Base-by-base conservation (phyloP, 2,329 filamentous ascomycete species). In the Thermomyces lanuginosus region DNA sequence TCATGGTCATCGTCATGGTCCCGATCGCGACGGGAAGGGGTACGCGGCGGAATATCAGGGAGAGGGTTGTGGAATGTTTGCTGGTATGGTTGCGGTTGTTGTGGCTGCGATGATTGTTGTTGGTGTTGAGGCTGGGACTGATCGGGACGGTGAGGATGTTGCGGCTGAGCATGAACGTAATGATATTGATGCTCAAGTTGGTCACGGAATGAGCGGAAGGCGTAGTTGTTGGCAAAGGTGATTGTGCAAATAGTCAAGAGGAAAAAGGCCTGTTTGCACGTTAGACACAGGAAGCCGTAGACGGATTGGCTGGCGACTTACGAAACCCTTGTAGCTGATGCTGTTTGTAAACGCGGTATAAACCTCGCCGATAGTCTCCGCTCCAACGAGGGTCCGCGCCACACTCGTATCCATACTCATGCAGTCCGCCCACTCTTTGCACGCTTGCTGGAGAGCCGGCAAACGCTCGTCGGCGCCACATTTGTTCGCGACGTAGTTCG, bases 311-410 rank as follows among this genome's bases (percentile, higher is more conserved):
- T 11, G 10, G 3, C 8, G 15, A 51, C 58, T 35, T 61, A 72
- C 69, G 63, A 79, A 74, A 7, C 72, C 69, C 53, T 93, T 93
- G 53, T 81, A 76, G 36, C 77, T 82, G 51, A 95, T 84, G 4
- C 80, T 74, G 41, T 92, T 82, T 4, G 92, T 75, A 49, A 95
- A 93, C 43, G 77, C 76, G 48, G 95, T 93, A 52, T 95, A 76
- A 21, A 98, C 92, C 45, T 82, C 72, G 1, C 86, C 86, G 46
- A 93, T 78, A 14, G 84, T 89, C 44, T 80, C 76, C 4, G 82
- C 84, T 10, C 77, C 81, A 20, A 92, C 72, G 42, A 75, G 76
- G 21, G 86, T 76, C 19, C 76, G 66, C 38, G 80, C 83, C 30
- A 92, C 72, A 22, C 73, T 64, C 0, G 83, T 75, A 43, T 93